Evolutionary conservation across 1,139 yeast genomes (phyloP).

Genomic region (Hyphopichia pseudoburtonii): DNA sequence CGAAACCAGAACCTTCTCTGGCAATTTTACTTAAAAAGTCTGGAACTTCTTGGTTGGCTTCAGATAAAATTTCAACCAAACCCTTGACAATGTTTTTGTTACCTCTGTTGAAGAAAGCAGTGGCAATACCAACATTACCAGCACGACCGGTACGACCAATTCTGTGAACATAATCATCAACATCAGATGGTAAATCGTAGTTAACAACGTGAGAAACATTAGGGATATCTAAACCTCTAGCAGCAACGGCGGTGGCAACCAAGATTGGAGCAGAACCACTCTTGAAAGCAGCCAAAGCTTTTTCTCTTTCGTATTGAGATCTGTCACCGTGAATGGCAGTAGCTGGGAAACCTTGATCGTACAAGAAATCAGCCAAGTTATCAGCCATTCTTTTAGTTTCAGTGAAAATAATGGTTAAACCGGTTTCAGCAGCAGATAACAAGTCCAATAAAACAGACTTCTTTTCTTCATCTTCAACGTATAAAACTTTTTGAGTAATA

Average conservation of each 20-base stretch:
- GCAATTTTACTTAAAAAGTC: slow-evolving; percentile 76
- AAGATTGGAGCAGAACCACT: slow-evolving; percentile 84
- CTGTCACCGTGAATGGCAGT: slow-evolving; percentile 99
- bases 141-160: slow-evolving; percentile 99
- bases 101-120: slow-evolving; percentile 96
- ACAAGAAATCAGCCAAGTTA: slow-evolving; percentile 86
- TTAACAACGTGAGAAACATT: slow-evolving; percentile 97
- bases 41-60: slow-evolving; percentile 98
- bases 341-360: slow-evolving; percentile 89
- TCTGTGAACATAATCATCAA: slow-evolving; percentile 98
- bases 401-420: slow-evolving; percentile 90
- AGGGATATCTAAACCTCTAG: slow-evolving; percentile 99
- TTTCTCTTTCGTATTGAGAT: slow-evolving; percentile 96
- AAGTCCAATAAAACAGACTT: slow-evolving; percentile 88
- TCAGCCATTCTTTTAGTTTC: slow-evolving; percentile 99
- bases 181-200: slow-evolving; percentile 94
- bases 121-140: slow-evolving; percentile 97
- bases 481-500: slow-evolving; percentile 89
- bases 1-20: slow-evolving; percentile 71
- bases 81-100: slow-evolving; percentile 90
- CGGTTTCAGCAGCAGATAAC: slow-evolving; percentile 73
- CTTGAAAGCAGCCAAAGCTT: slow-evolving; percentile 89
- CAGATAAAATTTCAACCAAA: slow-evolving; percentile 79
- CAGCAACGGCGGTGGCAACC: slow-evolving; percentile 99
- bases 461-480: slow-evolving; percentile 95